Conservation (phyloP, 2,329 filamentous ascomycete genomes). For the Claviceps sp. region DNA sequence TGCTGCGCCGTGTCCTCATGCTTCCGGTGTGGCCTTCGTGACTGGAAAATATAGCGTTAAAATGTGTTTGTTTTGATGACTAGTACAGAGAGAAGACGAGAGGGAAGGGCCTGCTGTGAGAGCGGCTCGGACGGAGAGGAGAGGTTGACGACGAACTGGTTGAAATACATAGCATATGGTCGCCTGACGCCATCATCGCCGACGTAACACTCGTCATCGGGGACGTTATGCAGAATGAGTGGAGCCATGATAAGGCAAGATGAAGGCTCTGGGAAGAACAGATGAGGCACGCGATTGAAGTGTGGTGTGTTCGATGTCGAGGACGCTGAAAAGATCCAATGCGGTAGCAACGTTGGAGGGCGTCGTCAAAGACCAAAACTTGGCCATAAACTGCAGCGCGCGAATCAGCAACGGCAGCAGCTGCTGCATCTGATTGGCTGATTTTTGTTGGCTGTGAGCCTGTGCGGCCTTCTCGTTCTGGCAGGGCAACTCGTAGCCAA, state of each 20-base stretch:
- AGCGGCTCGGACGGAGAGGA: not conserved
- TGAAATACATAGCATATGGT: slow-evolving; percentile 53
- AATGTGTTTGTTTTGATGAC: too few species aligned
- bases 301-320: not conserved
- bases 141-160: slow-evolving; percentile 33
- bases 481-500: not conserved
- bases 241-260: slow-evolving; percentile 37
- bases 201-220: slow-evolving; percentile 52
- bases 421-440: not conserved
- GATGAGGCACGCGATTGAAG: not conserved
- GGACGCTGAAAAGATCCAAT: not conserved
- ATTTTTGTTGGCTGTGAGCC: not conserved
- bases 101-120: not conserved
- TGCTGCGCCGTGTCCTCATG: slow-evolving; percentile 36
- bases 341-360: not conserved
- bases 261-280: not conserved
- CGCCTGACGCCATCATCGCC: slow-evolving; percentile 52
- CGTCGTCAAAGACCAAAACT: not conserved
- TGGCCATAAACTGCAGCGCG: not conserved
- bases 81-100: not conserved
- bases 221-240: slow-evolving; percentile 54
- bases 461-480: not conserved
- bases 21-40: slow-evolving; percentile 37
- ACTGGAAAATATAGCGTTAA: slow-evolving; percentile 18
- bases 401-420: not conserved